Conservation (phyloP, 176 grass and related monocot species). For the Otatea glauca region DNA sequence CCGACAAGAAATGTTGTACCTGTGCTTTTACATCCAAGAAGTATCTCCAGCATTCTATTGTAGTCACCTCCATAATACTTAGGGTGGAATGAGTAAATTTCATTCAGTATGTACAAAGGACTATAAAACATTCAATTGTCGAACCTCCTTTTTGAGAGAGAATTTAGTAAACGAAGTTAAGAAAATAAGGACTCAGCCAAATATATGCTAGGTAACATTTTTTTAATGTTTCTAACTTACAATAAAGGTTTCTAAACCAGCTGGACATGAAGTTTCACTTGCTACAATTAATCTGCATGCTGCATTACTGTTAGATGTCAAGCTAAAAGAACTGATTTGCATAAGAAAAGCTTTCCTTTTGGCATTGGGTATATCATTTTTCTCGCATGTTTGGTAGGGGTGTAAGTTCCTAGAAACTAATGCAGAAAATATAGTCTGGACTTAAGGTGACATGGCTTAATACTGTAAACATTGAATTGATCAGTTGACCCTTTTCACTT, state of each 20-base stretch:
- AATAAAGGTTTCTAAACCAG: conserved; percentile 14
- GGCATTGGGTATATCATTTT: neutral
- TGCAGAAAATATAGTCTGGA: neutral
- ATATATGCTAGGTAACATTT: neutral
- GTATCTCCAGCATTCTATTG: conserved; percentile 80
- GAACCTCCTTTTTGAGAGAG: neutral
- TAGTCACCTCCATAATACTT: conserved; percentile 89
- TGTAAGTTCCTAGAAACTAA: neutral
- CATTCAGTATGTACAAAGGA: conserved; percentile 44
- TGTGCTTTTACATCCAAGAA: conserved; percentile 86
- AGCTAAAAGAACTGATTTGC: neutral
- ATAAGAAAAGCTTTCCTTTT: neutral
- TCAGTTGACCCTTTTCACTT: neutral
- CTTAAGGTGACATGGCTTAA: conserved; percentile 3
- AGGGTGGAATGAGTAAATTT: conserved; percentile 58
- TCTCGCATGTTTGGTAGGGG: neutral
- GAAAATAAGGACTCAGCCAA: conserved; percentile 23
- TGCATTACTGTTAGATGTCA: neutral
- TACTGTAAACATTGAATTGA: conserved; percentile 9
- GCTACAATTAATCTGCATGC: neutral
- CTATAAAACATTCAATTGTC: conserved; percentile 26
- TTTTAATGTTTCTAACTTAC: conserved; percentile 1
- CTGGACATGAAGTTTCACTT: conserved; percentile 21
- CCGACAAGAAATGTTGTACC: conserved; percentile 87
- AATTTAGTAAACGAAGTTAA: neutral